These are phyloP conservation scores for Artemisia annua DNA, from an alignment of 129 eudicot species.

Conservation along the genomic window DNA sequence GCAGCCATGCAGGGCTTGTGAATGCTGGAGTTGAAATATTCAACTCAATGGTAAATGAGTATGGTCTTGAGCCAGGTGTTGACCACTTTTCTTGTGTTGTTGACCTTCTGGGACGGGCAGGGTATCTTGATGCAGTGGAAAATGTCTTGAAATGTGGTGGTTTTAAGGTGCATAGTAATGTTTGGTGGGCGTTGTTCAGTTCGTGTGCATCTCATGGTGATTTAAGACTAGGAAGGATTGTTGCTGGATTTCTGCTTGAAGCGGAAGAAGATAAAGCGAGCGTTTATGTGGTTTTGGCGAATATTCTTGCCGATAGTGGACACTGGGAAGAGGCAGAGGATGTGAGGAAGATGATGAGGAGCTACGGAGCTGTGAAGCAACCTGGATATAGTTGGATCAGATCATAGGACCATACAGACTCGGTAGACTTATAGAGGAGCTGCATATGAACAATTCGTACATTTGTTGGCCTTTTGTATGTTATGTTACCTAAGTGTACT, in stretches of 20 bases:
- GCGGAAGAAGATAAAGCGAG: slow-evolving; percentile 52
- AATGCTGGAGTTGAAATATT: slow-evolving; percentile 63
- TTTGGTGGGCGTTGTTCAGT: slow-evolving; percentile 88
- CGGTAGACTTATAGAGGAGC: neutral
- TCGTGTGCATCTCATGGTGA: slow-evolving; percentile 84
- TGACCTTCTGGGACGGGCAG: slow-evolving; percentile 76
- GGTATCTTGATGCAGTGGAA: slow-evolving; percentile 75
- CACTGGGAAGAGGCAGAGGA: slow-evolving; percentile 86
- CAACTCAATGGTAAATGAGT: slow-evolving; percentile 63
- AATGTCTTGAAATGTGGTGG: slow-evolving; percentile 38
- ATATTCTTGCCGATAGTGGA: slow-evolving; percentile 66
- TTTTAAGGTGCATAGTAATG: slow-evolving; percentile 47
- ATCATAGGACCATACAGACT: slow-evolving; percentile 24
- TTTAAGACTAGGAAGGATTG: slow-evolving; percentile 59
- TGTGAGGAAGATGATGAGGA: slow-evolving; percentile 66
- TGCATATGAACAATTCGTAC: neutral
- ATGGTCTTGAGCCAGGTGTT: slow-evolving; percentile 55
- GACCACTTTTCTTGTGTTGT: slow-evolving; percentile 86
- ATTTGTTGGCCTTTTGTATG: neutral
- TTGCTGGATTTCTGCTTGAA: slow-evolving; percentile 60
- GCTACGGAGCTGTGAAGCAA: slow-evolving; percentile 58
- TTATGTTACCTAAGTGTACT: too few relatives aligned
- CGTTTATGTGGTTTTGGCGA: slow-evolving; percentile 71
- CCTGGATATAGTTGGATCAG: slow-evolving; percentile 84
- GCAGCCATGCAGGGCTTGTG: slow-evolving; percentile 84